phyloP scores from a whole-genome alignment of 768 basidiomycete genomes.

The Phaffia australis region DNA sequence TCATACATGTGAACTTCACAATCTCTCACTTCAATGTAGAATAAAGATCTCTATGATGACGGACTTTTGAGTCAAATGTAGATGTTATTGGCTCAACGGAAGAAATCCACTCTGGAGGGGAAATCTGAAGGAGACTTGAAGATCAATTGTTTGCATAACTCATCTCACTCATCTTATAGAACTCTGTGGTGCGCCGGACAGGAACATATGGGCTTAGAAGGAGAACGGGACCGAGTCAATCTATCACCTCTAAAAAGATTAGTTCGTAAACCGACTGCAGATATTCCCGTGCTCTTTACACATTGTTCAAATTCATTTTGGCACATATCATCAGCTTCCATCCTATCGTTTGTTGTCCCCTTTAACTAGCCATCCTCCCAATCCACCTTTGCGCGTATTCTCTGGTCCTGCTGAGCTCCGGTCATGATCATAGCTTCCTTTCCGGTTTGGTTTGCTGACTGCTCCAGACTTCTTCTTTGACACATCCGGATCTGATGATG shows the following conservation, averaged over 20 bases:
- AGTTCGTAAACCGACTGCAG: no score
- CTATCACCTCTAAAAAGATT: no score
- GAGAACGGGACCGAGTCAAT: constrained; percentile 6
- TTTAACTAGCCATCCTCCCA: constrained; percentile 1
- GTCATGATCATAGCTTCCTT: background rate
- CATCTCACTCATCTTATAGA: constrained; percentile 8
- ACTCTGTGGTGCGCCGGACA: constrained; percentile 11
- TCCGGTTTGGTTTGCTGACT: background rate
- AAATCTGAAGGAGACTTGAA: no score
- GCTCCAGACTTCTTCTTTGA: background rate
- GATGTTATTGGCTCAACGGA: no score
- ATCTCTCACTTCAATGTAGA: background rate
- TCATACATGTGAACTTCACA: background rate
- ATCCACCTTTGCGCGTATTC: background rate
- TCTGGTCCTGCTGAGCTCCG: background rate
- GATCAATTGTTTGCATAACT: no score
- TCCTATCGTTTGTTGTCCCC: background rate
- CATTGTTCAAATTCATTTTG: no score
- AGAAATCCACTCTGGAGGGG: background rate
- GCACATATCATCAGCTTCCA: no score
- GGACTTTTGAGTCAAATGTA: background rate
- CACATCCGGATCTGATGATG: background rate
- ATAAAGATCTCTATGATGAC: background rate
- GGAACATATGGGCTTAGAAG: constrained; percentile 7
- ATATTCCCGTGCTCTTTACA: no score